A percentile compares a stretch with the other conserved stretches of the same genome.
Evolutionary conservation across 768 basidiomycete genomes (phyloP).

Genomic region (Glaciozyma martinii): DNA sequence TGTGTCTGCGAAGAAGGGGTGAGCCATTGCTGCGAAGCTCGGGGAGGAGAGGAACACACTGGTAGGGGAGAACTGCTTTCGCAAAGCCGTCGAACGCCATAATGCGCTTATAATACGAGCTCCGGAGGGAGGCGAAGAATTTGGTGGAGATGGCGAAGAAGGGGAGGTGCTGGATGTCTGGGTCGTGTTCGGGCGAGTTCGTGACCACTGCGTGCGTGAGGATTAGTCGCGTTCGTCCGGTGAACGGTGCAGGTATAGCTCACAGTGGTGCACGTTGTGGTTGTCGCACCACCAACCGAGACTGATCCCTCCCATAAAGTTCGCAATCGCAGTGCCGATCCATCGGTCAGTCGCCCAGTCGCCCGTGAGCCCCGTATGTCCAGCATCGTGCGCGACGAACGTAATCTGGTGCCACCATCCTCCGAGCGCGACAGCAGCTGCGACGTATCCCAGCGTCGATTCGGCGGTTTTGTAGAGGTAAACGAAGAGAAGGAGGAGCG

Average conservation of each 20-base stretch:
- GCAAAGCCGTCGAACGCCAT: constrained; percentile 69
- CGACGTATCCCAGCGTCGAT: constrained; percentile 43
- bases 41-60: constrained; percentile 41
- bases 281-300: constrained; percentile 94
- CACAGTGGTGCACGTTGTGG: constrained; percentile 80
- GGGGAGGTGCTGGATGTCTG: constrained; percentile 57
- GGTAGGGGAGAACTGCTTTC: constrained; percentile 57
- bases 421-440: constrained; percentile 73
- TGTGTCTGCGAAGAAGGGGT: constrained; percentile 48
- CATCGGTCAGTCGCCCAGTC: constrained; percentile 72
- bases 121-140: constrained; percentile 79
- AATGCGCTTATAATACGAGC: constrained; percentile 85
- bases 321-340: constrained; percentile 66
- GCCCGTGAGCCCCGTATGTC: constrained; percentile 88
- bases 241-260: constrained; percentile 40
- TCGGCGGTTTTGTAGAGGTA: constrained; percentile 49
- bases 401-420: constrained; percentile 90
- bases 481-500: constrained; percentile 54
- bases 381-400: constrained; percentile 87
- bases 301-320: constrained; percentile 85
- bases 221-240: constrained; percentile 39
- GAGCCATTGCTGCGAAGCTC: neutral
- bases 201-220: constrained; percentile 72
- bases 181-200: constrained; percentile 91
- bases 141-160: constrained; percentile 86